Evolutionary conservation across 805 yeast genomes (phyloP).

Genomic region (Cyberlindnera galapagoensis): DNA sequence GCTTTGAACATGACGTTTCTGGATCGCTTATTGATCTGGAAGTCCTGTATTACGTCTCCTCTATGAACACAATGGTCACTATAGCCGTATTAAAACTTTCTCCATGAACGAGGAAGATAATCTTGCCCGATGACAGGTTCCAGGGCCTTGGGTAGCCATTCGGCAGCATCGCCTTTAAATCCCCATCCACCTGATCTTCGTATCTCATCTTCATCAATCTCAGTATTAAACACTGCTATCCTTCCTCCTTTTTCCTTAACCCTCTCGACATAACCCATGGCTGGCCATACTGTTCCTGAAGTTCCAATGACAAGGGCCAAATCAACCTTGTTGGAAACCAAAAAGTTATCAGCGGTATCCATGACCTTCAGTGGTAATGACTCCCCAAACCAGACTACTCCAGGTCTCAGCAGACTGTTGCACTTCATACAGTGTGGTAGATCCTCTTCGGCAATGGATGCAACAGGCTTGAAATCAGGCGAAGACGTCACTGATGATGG

Average conservation of each 20-base stretch:
- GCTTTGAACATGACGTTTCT: too few species aligned
- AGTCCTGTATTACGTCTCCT: too few species aligned
- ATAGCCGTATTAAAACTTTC: conserved; percentile 13
- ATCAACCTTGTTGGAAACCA: conserved; percentile 50
- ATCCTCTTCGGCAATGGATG: conserved; percentile 40
- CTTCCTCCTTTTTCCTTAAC: conserved; percentile 68
- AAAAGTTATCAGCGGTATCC: conserved; percentile 64
- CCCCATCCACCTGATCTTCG: conserved; percentile 53
- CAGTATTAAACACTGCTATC: conserved; percentile 77
- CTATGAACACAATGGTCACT: too few species aligned
- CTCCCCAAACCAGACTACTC: conserved; percentile 96
- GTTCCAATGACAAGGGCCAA: conserved; percentile 80
- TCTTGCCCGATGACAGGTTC: conserved; percentile 39
- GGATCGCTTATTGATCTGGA: too few species aligned
- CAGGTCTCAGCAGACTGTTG: conserved; percentile 68
- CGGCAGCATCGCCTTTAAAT: conserved; percentile 76
- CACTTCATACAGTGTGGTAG: conserved; percentile 80
- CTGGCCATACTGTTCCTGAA: conserved; percentile 84
- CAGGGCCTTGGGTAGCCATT: conserved; percentile 59
- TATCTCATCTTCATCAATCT: conserved; percentile 37
- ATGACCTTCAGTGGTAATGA: conserved; percentile 59
- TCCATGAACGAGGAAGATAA: conserved; percentile 24
- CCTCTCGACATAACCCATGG: conserved; percentile 82
- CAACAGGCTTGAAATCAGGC: conserved; percentile 42
- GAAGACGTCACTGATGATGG: conserved; percentile 23